Evolutionary conservation across 371 early-diverging fungal genomes (phyloP), one percentile per base, ranked within the genome.

Genomic region (Lichtheimia corymbifera): DNA sequence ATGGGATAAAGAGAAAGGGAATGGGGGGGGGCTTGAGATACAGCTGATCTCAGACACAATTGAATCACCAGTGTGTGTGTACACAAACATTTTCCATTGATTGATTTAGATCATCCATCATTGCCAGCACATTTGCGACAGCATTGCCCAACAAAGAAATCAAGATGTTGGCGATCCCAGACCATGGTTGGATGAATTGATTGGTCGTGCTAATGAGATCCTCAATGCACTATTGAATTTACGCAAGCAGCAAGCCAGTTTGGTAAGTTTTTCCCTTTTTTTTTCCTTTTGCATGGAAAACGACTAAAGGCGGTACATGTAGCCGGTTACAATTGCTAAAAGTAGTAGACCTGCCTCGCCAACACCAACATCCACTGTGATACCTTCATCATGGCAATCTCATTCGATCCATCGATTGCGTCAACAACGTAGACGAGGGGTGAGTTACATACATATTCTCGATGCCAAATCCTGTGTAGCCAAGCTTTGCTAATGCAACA

Each of bases 131-230:
- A 18, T 76, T 12, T 61, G 63, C 25, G 65, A 72, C 44, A 76
- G 52, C 41, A 72, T 75, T 60, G 59, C 43, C 17, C 62, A 64
- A 12, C 66, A 53, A 3, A 67, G 58, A 55, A 44, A 27, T 17
- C 27, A 53, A 9, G 53, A 64, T 55, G 42, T 58, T 43, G 58
- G 51, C 40, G 58, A 62, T 57, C 45, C 49, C 55, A 56, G 55
- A 20, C 79, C 79, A 28, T 75, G 76, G 76, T 41, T 79, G 47
- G 76, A 79, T 49, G 76, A 79, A 20, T 75, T 79, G 79, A 73
- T 79, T 53, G 58, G 62, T 5, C 69, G 67, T 58, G 73, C 79
- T 2, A 79, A 79, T 41, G 67, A 79, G 47, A 66, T 79, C 3
- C 58, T 79, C 1, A 75, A 79, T 68, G 76, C 76, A 20, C 60